These are phyloP conservation scores for Pycnococcus provasolii DNA, from an alignment of 139 green algal species.

Conservation along the genomic window DNA sequence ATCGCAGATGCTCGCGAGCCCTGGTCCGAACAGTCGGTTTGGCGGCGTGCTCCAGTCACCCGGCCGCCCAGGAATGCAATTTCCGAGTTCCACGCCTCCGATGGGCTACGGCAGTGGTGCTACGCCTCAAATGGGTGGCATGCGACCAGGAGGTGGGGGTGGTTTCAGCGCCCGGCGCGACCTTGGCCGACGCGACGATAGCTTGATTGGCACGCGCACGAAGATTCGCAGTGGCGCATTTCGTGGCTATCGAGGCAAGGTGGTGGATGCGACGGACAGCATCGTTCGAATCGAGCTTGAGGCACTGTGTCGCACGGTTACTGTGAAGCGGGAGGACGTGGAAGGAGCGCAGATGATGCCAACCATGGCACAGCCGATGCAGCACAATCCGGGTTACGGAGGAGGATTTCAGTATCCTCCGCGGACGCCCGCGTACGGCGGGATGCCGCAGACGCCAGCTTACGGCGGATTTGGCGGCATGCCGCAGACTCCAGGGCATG, in stretches of 20 bases:
- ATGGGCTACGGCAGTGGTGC: no score
- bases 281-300: constrained; percentile 71
- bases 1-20: no score
- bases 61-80: not conserved
- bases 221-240: constrained; percentile 48
- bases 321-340: constrained; percentile 32
- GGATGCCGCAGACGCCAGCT: no score
- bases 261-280: constrained; percentile 61
- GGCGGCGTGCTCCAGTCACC: constrained; percentile 1
- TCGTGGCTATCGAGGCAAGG: constrained; percentile 60
- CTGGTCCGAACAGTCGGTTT: not conserved
- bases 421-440: no score
- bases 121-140: no score
- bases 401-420: no score
- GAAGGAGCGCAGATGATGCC: not conserved
- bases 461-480: no score
- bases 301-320: constrained; percentile 63
- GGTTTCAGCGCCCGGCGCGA: not conserved
- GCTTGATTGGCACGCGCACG: constrained; percentile 33
- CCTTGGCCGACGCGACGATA: not conserved
- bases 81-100: no score
- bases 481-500: no score
- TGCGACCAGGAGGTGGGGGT: not conserved
- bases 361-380: no score
- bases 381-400: no score